Evolutionary conservation across 2,329 filamentous ascomycete species (phyloP), one percentile per base, ranked within the genome.

Genomic region (Decorospora gaudefroyi): DNA sequence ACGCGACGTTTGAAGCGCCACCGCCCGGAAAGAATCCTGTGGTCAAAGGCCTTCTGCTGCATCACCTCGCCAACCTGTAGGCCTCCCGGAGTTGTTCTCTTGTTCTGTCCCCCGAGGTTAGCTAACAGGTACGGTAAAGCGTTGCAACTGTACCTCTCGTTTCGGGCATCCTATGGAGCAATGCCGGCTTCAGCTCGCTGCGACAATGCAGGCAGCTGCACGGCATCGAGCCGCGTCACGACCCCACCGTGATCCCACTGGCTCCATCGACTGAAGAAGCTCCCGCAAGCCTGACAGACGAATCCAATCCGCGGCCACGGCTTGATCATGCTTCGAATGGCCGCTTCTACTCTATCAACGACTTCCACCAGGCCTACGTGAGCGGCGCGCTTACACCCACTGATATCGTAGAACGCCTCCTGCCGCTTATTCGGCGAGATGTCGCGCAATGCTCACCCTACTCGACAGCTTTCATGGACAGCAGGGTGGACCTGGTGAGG

Each of bases 301-400:
- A 44, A 11, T 42, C 49, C 15, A 58, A 56, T 7, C 46, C 63
- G 5, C 64, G 66, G 26, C 51, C 43, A 10, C 61, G 55, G 9
- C 33, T 45, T 0, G 29, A 44, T 13, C 27, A 42, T 32, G 50
- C 51, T 3, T 40, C 55, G 5, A 47, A 48, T 46, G 62, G 27
- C 41, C 69, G 51, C 50, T 72, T 70, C 67, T 67, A 66, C 66
- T 87, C 87, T 3, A 80, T 84, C 16, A 78, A 80, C 9, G 89
- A 96, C 71, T 96, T 90, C 65, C 85, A 90, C 65, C 78, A 81
- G 37, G 79, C 87, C 27, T 95, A 91, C 73, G 78, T 78, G 50
- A 81, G 81, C 4, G 87, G 88, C 36, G 74, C 78, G 47, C 64
- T 86, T 44, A 93, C 88, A 0, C 90, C 90, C 0, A 76, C 82